Conservation (phyloP, 805 yeast species). For the Scheffersomyces amazonensis region DNA sequence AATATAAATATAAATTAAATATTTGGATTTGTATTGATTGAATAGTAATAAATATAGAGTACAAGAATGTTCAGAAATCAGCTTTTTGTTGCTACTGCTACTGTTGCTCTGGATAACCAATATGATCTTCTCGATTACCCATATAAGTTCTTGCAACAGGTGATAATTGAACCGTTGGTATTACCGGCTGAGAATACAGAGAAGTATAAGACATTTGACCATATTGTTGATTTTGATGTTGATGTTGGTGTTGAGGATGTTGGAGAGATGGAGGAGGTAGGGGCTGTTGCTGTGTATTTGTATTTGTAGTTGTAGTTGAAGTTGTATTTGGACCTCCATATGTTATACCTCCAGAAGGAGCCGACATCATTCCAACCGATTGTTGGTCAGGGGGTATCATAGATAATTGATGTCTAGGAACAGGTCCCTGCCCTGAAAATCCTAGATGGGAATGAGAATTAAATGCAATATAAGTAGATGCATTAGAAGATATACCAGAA, state of each 20-base stretch:
- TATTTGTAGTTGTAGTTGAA: conserved; percentile 4
- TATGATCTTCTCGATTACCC: too few relatives aligned
- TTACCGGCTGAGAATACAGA: background rate
- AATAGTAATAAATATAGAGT: too few relatives aligned
- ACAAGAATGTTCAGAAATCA: too few relatives aligned
- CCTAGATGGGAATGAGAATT: background rate
- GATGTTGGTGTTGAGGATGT: conserved; percentile 8
- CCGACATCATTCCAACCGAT: background rate
- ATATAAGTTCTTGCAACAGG: too few relatives aligned
- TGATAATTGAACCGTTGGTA: too few relatives aligned
- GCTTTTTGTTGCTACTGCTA: conserved; percentile 2
- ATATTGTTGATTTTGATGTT: conserved; percentile 7
- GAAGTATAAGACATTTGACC: conserved; percentile 2
- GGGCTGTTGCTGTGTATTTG: conserved; percentile 2
- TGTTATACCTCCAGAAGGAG: background rate
- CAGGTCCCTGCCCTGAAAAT: background rate
- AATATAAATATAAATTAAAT: too few relatives aligned
- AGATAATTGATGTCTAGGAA: background rate
- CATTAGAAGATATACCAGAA: background rate
- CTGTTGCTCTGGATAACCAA: background rate
- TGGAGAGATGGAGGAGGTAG: conserved; percentile 10
- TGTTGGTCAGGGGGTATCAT: conserved; percentile 4
- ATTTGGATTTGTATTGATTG: too few relatives aligned
- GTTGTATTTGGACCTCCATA: conserved; percentile 2
- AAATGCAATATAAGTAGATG: background rate